Percentiles rank a stretch among this genome's conserved stretches.
Evolutionary conservation across 164 flowering plant species (phyloP).

Genomic region (Dillenia turbinata): DNA sequence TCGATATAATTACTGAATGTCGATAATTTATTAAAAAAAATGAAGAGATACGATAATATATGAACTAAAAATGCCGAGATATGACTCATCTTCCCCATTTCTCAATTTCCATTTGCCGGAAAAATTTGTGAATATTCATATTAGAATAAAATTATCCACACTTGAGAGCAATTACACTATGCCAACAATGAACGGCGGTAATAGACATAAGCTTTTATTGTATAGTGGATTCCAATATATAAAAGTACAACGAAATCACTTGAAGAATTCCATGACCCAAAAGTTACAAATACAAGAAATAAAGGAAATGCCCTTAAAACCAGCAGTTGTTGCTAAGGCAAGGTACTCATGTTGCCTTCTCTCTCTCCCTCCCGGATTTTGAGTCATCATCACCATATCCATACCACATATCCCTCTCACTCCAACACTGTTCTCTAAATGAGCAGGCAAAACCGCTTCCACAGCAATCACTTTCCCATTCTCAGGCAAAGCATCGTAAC

Average conservation of each 20-base stretch:
- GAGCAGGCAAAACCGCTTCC: slow-evolving; percentile 56
- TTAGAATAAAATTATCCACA: no score
- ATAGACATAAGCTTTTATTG: no score
- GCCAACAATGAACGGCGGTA: no score
- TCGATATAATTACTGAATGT: no score
- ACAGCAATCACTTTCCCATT: slow-evolving; percentile 68
- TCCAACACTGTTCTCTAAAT: slow-evolving; percentile 40
- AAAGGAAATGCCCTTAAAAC: slow-evolving; percentile 45
- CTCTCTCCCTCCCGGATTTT: slow-evolving; percentile 83
- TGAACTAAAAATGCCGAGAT: no score
- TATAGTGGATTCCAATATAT: no score
- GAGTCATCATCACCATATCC: slow-evolving; percentile 72
- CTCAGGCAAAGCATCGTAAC: slow-evolving; percentile 60
- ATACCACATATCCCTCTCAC: slow-evolving; percentile 34
- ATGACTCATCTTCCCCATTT: no score
- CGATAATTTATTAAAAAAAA: no score
- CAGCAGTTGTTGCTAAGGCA: slow-evolving; percentile 60
- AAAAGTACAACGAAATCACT: slow-evolving; percentile 8
- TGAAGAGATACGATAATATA: no score
- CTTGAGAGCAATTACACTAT: no score
- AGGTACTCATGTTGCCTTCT: slow-evolving; percentile 64
- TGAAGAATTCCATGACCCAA: slow-evolving; percentile 68
- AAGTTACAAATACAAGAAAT: slow-evolving; percentile 45
- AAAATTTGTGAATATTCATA: no score
- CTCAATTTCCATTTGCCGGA: no score